A percentile compares a stretch with the other conserved stretches of the same genome.
Conservation (phyloP, 306 rosid genomes). For the Cucumis hystrix region DNA sequence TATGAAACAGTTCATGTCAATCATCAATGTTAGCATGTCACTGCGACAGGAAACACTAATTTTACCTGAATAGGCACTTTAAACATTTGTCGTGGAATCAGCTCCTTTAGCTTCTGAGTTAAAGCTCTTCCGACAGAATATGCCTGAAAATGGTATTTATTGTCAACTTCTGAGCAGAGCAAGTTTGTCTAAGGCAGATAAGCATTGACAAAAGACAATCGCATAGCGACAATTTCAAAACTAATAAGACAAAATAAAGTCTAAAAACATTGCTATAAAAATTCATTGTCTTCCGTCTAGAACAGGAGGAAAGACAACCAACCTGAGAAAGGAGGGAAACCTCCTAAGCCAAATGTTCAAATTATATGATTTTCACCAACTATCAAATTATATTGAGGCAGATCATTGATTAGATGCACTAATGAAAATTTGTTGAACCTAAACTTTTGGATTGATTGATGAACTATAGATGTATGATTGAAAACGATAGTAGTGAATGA, state of each 20-base stretch:
- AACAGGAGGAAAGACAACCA: neutral
- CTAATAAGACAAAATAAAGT: neutral
- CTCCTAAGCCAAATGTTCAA: neutral
- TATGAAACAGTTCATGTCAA: neutral
- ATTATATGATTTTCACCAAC: neutral
- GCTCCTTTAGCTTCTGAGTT: constrained; percentile 87
- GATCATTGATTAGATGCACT: no score
- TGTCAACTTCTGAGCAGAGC: constrained; percentile 4
- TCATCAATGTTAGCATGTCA: neutral
- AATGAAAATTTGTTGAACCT: no score
- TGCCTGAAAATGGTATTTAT: constrained; percentile 39
- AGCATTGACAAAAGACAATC: neutral
- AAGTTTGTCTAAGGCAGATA: no score
- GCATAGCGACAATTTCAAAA: neutral
- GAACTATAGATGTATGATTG: no score
- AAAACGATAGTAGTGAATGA: no score
- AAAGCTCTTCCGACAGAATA: constrained; percentile 90
- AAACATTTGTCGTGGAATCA: constrained; percentile 95
- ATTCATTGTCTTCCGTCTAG: neutral
- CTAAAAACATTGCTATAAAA: neutral
- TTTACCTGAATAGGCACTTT: constrained; percentile 87
- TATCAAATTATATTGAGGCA: neutral
- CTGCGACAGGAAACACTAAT: neutral
- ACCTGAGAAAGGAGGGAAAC: neutral
- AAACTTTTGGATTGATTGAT: no score